A percentile compares a stretch with the other conserved stretches of the same genome.
Conservation (phyloP, 805 yeast species). For the Saturnispora ahearnii region DNA sequence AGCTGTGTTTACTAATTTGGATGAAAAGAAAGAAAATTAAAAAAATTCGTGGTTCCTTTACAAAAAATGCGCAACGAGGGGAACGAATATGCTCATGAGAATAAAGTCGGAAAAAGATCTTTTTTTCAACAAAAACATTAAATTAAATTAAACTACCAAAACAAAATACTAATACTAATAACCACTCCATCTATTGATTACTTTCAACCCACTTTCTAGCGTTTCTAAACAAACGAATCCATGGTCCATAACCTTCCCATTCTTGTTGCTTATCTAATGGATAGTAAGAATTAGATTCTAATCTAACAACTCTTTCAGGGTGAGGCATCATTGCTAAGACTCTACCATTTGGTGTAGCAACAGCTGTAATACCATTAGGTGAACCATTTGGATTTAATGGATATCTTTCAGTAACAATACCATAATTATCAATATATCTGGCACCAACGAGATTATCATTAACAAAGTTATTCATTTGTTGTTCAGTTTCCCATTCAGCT, state of each 20-base stretch:
- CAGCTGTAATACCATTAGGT: slow-evolving; percentile 87
- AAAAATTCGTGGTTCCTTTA: not conserved
- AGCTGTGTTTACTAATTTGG: not conserved
- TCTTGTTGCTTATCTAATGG: slow-evolving; percentile 49
- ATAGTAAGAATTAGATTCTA: slow-evolving; percentile 86
- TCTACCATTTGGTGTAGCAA: slow-evolving; percentile 83
- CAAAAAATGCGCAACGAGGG: slow-evolving; percentile 1
- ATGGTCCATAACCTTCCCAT: slow-evolving; percentile 87
- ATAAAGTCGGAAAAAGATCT: not conserved
- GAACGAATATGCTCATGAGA: slow-evolving; percentile 3
- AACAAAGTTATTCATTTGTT: slow-evolving; percentile 40
- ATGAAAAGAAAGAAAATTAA: not conserved
- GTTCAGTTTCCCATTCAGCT: slow-evolving; percentile 53
- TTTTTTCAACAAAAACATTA: not conserved
- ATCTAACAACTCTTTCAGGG: slow-evolving; percentile 88
- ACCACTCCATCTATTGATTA: slow-evolving; percentile 9
- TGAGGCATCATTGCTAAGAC: slow-evolving; percentile 99
- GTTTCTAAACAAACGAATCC: slow-evolving; percentile 87
- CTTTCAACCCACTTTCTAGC: slow-evolving; percentile 85
- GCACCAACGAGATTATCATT: slow-evolving; percentile 51
- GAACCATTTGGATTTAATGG: slow-evolving; percentile 98
- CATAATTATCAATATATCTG: slow-evolving; percentile 86
- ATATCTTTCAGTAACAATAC: slow-evolving; percentile 68
- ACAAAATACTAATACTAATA: not conserved
- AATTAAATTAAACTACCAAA: not conserved